Evolutionary conservation across 331 rosid species (phyloP).

Genomic region (Malus hybrid): DNA sequence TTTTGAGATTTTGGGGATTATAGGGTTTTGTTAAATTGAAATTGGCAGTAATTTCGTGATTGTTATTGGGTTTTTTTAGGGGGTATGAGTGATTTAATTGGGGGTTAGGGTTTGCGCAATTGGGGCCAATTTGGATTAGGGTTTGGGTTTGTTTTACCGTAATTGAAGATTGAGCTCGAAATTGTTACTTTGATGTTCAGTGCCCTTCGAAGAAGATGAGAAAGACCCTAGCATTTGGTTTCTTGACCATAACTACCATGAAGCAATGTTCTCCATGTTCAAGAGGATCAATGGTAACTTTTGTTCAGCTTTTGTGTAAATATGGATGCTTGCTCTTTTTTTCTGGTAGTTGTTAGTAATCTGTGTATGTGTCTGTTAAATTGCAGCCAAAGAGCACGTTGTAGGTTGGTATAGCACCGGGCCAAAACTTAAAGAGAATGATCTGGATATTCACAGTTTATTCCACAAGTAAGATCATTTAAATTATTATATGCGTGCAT

Average conservation of each 20-base stretch:
- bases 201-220: slow-evolving; percentile 96
- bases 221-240: slow-evolving; percentile 96
- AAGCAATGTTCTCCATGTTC: slow-evolving; percentile 94
- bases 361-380: slow-evolving; percentile 5
- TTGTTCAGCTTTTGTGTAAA: neutral
- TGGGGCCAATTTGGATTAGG: neutral
- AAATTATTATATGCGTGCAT: neutral
- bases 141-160: neutral
- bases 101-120: neutral
- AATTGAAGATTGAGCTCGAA: neutral
- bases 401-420: slow-evolving; percentile 99
- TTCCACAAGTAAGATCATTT: slow-evolving; percentile 65
- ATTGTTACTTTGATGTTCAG: slow-evolving; percentile 22
- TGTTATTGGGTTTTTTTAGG: neutral
- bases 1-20: neutral
- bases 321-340: neutral
- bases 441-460: slow-evolving; percentile 77
- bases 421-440: slow-evolving; percentile 93
- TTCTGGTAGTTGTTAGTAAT: neutral
- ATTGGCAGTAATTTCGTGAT: neutral
- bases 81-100: neutral
- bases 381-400: slow-evolving; percentile 82
- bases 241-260: slow-evolving; percentile 96
- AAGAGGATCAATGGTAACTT: slow-evolving; percentile 86
- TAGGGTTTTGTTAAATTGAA: neutral